Evolutionary conservation across 176 grass and related monocot species (phyloP).

Genomic region (Sorghum bicolor): Sorghum_bicolor_NCBIv3 NC_012873.2:67822001-67822500

Average conservation of each 20-base stretch:
- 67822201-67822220: conserved; percentile 12
- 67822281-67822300: conserved; percentile 29
- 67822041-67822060: background rate
- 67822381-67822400: background rate
- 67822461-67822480: background rate
- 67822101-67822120: conserved; percentile 38
- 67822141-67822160: background rate
- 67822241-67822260: background rate
- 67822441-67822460: background rate
- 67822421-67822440: conserved; percentile 19
- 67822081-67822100: conserved; percentile 55
- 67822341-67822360: background rate
- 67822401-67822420: background rate
- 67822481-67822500: background rate
- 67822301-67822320: background rate
- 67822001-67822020: conserved; percentile 38
- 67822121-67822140: background rate
- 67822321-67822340: background rate
- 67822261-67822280: conserved; percentile 6
- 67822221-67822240: background rate
- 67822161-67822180: conserved; percentile 8
- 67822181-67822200: conserved; percentile 39
- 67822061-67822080: background rate
- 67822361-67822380: no score
- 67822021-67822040: background rate